Percentiles rank a stretch among this genome's conserved stretches.
phyloP scores from a whole-genome alignment of 2,329 filamentous ascomycete species.

The Epichloe gansuensis region DNA sequence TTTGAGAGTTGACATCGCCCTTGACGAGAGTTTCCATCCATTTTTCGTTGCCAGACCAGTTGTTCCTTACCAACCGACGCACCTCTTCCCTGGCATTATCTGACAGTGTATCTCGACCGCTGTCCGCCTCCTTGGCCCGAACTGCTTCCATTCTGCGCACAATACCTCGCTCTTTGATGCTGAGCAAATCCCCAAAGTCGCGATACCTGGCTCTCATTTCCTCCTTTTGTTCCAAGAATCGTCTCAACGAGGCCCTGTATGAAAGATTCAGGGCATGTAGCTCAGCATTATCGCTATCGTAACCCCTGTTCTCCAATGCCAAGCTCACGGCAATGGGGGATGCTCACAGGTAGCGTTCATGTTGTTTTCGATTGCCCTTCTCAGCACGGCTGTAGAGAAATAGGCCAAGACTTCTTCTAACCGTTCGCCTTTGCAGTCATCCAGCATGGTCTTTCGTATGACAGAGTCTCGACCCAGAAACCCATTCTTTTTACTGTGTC shows the following conservation, averaged over 20 bases:
- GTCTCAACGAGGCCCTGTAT: conserved; percentile 55
- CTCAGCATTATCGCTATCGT: conserved; percentile 37
- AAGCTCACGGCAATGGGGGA: conserved; percentile 41
- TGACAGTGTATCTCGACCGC: conserved; percentile 21
- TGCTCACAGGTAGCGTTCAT: conserved; percentile 25
- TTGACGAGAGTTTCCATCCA: conserved; percentile 63
- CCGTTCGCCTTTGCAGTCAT: conserved; percentile 87
- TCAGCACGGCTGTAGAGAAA: conserved; percentile 75
- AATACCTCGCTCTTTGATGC: conserved; percentile 48
- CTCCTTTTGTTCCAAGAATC: conserved; percentile 47
- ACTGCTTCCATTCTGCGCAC: conserved; percentile 38
- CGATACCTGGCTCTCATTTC: conserved; percentile 44
- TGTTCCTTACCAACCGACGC: conserved; percentile 50
- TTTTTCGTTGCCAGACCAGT: conserved; percentile 67
- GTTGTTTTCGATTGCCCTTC: conserved; percentile 45
- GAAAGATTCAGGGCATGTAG: conserved; percentile 60
- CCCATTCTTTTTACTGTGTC: conserved; percentile 83
- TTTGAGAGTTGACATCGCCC: conserved; percentile 45
- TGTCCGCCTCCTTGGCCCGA: conserved; percentile 17
- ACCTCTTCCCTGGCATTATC: conserved; percentile 36
- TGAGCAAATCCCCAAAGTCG: conserved; percentile 53
- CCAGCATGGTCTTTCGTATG: conserved; percentile 86
- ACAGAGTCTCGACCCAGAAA: conserved; percentile 67
- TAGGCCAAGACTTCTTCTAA: conserved; percentile 75
- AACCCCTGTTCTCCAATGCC: conserved; percentile 47